Evolutionary conservation across 257 asterid species (phyloP).

Genomic region (Scutellaria galericulata): DNA sequence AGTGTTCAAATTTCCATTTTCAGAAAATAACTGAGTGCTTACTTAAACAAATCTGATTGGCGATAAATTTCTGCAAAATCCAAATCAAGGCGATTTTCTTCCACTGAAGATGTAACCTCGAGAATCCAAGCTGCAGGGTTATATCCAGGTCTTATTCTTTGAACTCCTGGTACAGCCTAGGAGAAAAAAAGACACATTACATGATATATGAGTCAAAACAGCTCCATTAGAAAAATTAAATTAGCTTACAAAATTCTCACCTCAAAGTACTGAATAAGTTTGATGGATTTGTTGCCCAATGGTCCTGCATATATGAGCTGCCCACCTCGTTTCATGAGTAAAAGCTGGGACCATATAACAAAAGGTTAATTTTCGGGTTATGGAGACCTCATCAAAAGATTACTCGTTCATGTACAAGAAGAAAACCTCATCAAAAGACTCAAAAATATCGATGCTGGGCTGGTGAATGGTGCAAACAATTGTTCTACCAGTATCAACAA

Average conservation of each 20-base stretch:
- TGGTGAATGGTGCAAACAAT: slow-evolving; percentile 94
- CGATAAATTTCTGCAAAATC: slow-evolving; percentile 78
- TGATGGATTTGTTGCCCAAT: slow-evolving; percentile 69
- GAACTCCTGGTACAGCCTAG: slow-evolving; percentile 70
- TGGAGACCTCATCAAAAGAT: slow-evolving; percentile 16
- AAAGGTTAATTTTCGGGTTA: slow-evolving; percentile 2
- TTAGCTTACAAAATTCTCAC: slow-evolving; percentile 37
- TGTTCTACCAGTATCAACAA: slow-evolving; percentile 85
- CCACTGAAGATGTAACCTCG: slow-evolving; percentile 76
- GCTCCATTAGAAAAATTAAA: neutral
- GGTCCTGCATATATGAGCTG: slow-evolving; percentile 92
- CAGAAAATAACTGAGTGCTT: slow-evolving; percentile 9
- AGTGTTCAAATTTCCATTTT: neutral
- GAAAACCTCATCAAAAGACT: slow-evolving; percentile 84
- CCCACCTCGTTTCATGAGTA: slow-evolving; percentile 88
- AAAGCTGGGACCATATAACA: slow-evolving; percentile 56
- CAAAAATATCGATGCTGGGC: slow-evolving; percentile 88
- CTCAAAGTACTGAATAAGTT: slow-evolving; percentile 82
- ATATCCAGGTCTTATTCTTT: slow-evolving; percentile 66
- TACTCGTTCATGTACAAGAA: neutral
- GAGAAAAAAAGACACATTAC: slow-evolving; percentile 8
- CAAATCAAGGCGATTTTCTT: slow-evolving; percentile 68
- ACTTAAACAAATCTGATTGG: slow-evolving; percentile 66
- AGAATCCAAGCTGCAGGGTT: slow-evolving; percentile 97
- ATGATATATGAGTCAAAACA: slow-evolving; percentile 26